Percentiles rank a stretch among this genome's conserved stretches.
These are phyloP conservation scores for Cornus florida DNA, from an alignment of 148 eudicot species.

Conservation along the genomic window DNA sequence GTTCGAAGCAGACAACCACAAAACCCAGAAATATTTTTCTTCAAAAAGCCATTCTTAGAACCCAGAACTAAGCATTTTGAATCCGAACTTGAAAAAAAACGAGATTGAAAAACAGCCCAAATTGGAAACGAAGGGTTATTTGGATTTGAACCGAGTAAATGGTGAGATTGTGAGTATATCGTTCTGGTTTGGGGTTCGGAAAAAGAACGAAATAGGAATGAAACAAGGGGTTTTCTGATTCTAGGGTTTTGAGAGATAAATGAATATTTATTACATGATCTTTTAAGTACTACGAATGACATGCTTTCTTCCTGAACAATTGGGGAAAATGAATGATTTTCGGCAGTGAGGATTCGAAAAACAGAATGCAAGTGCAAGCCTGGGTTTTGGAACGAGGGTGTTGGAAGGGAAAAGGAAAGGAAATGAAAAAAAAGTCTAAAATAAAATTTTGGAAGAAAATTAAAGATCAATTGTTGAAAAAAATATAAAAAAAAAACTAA, in stretches of 20 bases:
- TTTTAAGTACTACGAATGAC: conserved; percentile 36
- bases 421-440: no score
- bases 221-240: conserved; percentile 14
- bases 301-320: conserved; percentile 22
- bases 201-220: conserved; percentile 22
- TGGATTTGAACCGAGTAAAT: neutral
- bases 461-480: no score
- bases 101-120: conserved; percentile 21
- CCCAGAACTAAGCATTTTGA: conserved; percentile 17
- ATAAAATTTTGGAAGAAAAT: no score
- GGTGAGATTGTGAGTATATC: conserved; percentile 6
- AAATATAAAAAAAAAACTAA: no score
- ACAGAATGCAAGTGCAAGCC: no score
- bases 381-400: no score
- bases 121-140: neutral
- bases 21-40: conserved; percentile 23
- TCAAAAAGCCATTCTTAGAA: conserved; percentile 13
- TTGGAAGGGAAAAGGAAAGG: no score
- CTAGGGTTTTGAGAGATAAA: conserved; percentile 25
- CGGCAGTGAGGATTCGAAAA: neutral
- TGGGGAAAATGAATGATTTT: neutral
- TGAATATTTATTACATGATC: conserved; percentile 25
- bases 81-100: conserved; percentile 11
- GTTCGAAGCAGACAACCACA: conserved; percentile 7
- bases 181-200: conserved; percentile 12